Conservation (phyloP, 495 filamentous ascomycete genomes). For the Pseudevernia furfuracea region DNA sequence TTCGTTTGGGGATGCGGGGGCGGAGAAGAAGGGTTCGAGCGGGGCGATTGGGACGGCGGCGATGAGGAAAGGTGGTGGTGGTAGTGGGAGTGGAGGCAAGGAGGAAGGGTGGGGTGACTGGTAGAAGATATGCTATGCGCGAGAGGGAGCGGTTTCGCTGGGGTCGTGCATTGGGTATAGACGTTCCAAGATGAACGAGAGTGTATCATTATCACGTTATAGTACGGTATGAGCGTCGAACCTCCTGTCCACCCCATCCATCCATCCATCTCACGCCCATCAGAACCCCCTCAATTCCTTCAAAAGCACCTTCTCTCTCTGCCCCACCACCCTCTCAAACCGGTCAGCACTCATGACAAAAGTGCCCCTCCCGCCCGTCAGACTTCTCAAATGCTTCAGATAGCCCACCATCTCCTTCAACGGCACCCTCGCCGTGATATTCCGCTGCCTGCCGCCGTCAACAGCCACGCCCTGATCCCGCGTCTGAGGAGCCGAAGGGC, state of each 20-base stretch:
- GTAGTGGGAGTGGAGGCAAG: conserved; percentile 35
- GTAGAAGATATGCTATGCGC: conserved; percentile 5
- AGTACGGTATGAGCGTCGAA: background rate
- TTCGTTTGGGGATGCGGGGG: conserved; percentile 44
- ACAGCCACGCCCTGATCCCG: conserved; percentile 20
- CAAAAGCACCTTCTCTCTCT: conserved; percentile 51
- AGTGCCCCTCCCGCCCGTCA: conserved; percentile 83
- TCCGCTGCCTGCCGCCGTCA: conserved; percentile 40
- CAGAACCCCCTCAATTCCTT: conserved; percentile 38
- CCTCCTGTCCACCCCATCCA: background rate
- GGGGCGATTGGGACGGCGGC: conserved; percentile 64
- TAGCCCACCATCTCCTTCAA: conserved; percentile 97
- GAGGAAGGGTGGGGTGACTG: conserved; percentile 29
- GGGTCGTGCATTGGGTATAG: background rate
- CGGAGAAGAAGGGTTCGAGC: conserved; percentile 22
- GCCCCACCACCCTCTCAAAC: conserved; percentile 76
- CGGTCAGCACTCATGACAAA: conserved; percentile 88
- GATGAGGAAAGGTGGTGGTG: conserved; percentile 50
- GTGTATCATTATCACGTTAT: conserved; percentile 2
- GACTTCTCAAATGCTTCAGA: conserved; percentile 74
- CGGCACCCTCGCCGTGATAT: conserved; percentile 76
- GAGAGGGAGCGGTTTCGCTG: background rate
- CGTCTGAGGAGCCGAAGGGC: conserved; percentile 33
- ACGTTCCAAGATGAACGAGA: background rate
- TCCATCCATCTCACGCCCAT: background rate